Percentiles rank a stretch among this genome's conserved stretches.
These are phyloP conservation scores for Myrica gale DNA, from an alignment of 306 rosid genomes.

Conservation along the genomic window DNA sequence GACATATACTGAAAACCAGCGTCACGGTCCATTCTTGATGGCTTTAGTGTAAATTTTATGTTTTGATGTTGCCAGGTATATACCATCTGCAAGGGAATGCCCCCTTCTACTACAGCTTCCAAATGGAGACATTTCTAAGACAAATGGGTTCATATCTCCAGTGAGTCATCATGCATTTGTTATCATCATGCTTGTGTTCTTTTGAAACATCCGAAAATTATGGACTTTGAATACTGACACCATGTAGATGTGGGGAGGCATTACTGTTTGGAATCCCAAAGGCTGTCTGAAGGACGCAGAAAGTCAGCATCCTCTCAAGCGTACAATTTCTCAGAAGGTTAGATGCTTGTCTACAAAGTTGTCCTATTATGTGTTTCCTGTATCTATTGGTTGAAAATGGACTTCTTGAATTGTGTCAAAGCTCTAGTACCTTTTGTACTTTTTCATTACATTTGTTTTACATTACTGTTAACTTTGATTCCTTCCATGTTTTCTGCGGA, in stretches of 20 bases:
- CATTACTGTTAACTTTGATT: background rate
- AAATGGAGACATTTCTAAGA: conserved; percentile 72
- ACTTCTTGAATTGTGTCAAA: background rate
- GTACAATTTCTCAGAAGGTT: conserved; percentile 62
- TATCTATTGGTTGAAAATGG: conserved; percentile 4
- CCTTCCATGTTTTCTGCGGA: background rate
- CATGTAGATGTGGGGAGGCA: conserved; percentile 97
- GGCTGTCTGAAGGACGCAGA: conserved; percentile 50
- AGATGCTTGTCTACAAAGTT: conserved; percentile 28
- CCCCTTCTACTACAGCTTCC: conserved; percentile 89
- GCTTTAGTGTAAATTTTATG: conserved; percentile 24
- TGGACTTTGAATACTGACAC: conserved; percentile 26
- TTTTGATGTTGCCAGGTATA: conserved; percentile 55
- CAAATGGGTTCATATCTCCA: conserved; percentile 95
- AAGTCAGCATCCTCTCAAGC: conserved; percentile 50
- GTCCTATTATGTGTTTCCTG: conserved; percentile 14
- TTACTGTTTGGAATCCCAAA: conserved; percentile 81
- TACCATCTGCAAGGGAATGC: conserved; percentile 80
- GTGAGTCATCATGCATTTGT: conserved; percentile 45
- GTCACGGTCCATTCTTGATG: background rate
- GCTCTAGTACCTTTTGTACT: background rate
- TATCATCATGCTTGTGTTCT: conserved; percentile 12
- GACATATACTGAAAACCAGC: background rate
- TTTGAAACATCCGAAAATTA: conserved; percentile 14
- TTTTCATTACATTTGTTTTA: background rate